Percentiles rank a stretch among this genome's conserved stretches.
These are phyloP conservation scores for Aspergillus pseudotamarii DNA, from an alignment of 2,329 filamentous ascomycete species.

Conservation along the genomic window DNA sequence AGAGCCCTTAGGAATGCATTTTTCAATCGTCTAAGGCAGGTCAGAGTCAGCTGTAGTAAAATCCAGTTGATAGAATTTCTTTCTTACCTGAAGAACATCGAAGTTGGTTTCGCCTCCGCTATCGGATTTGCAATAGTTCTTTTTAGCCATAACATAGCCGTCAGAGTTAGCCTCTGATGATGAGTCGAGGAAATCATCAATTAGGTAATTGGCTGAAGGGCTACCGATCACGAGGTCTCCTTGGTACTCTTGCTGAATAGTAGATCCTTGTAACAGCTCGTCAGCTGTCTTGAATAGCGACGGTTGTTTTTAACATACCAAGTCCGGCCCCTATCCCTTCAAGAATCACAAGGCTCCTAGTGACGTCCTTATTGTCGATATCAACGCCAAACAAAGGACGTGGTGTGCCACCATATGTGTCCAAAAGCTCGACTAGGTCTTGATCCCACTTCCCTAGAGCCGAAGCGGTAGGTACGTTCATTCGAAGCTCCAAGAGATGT, in stretches of 20 bases:
- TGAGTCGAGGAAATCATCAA: constrained; percentile 11
- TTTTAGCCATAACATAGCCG: background rate
- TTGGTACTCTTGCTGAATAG: constrained; percentile 13
- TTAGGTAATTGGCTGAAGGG: background rate
- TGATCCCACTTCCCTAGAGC: constrained; percentile 45
- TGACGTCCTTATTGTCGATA: constrained; percentile 16
- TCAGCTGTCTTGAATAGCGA: background rate
- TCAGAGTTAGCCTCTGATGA: constrained; percentile 1
- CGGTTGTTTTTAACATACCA: constrained; percentile 55
- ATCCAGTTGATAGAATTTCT: background rate
- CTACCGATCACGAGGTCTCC: constrained; percentile 7
- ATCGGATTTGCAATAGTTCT: constrained; percentile 15
- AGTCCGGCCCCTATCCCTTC: constrained; percentile 65
- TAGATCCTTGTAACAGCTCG: constrained; percentile 10
- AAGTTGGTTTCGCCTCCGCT: background rate
- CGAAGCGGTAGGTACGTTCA: constrained; percentile 54
- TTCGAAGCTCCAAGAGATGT: constrained; percentile 49
- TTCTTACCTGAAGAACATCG: constrained; percentile 9
- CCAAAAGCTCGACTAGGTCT: constrained; percentile 59
- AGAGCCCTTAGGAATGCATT: constrained; percentile 26
- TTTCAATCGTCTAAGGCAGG: constrained; percentile 18
- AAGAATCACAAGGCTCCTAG: constrained; percentile 40
- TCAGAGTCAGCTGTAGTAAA: background rate
- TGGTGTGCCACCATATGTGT: constrained; percentile 59
- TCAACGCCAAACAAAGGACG: constrained; percentile 55